phyloP scores from a whole-genome alignment of 768 basidiomycete genomes.

The Cubamyces sp. region DNA sequence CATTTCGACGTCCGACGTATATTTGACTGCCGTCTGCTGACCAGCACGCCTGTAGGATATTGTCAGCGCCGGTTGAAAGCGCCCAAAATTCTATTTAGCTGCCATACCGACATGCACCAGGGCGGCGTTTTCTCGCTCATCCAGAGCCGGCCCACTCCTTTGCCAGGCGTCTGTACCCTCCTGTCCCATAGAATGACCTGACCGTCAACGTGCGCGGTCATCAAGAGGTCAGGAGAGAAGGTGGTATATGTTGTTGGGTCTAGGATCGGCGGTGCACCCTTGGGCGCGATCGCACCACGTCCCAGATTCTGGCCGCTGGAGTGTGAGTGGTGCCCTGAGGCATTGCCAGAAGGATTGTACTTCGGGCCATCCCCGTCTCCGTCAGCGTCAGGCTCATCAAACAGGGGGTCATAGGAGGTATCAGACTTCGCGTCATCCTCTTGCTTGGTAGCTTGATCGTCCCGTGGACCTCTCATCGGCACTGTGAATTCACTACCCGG shows the following conservation, averaged over 20 bases:
- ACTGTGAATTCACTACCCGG: slow-evolving; percentile 16
- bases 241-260: slow-evolving; percentile 59
- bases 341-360: slow-evolving; percentile 4
- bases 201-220: slow-evolving; percentile 92
- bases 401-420: slow-evolving; percentile 84
- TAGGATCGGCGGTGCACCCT: slow-evolving; percentile 77
- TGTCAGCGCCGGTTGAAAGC: neutral
- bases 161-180: slow-evolving; percentile 63
- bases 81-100: neutral
- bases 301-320: slow-evolving; percentile 13
- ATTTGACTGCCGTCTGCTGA: slow-evolving; percentile 86
- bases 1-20: slow-evolving; percentile 89
- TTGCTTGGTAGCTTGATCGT: slow-evolving; percentile 26
- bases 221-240: slow-evolving; percentile 80
- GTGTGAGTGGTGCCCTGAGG: slow-evolving; percentile 16
- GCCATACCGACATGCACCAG: slow-evolving; percentile 91
- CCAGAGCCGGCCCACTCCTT: slow-evolving; percentile 83
- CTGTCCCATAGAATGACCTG: slow-evolving; percentile 93
- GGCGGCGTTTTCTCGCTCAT: slow-evolving; percentile 92
- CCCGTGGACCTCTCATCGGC: slow-evolving; percentile 12
- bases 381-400: slow-evolving; percentile 77
- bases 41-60: slow-evolving; percentile 83
- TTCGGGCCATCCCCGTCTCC: slow-evolving; percentile 37
- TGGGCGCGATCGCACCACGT: slow-evolving; percentile 45
- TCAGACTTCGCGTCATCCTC: slow-evolving; percentile 75